Evolutionary conservation across 2,329 filamentous ascomycete genomes (phyloP).

Genomic region (Paracorniculantispora psalliotae): DNA sequence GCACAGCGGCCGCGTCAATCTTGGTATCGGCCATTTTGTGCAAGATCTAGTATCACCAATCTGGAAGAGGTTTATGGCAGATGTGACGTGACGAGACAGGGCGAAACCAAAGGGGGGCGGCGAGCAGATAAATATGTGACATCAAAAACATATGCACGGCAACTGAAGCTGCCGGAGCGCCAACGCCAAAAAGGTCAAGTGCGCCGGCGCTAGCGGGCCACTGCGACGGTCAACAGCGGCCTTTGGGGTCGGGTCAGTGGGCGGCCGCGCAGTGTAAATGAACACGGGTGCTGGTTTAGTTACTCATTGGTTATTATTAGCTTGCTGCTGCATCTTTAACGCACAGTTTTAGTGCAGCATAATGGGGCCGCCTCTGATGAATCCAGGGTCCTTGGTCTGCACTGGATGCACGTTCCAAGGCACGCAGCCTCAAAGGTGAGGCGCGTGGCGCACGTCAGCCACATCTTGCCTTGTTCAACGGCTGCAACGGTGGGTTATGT

Average conservation of each 20-base stretch:
- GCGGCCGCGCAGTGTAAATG: too few relatives aligned
- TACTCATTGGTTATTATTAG: too few relatives aligned
- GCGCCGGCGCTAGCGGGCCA: neutral
- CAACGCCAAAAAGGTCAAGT: constrained; percentile 10
- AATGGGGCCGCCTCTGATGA: too few relatives aligned
- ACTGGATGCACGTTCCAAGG: neutral
- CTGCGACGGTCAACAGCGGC: too few relatives aligned
- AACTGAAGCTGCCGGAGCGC: constrained; percentile 3
- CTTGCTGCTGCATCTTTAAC: too few relatives aligned
- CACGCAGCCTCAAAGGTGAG: neutral
- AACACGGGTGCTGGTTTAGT: too few relatives aligned
- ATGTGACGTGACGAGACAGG: neutral
- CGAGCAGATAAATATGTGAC: neutral
- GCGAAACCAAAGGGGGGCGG: neutral
- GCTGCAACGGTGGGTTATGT: neutral
- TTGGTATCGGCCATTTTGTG: constrained; percentile 5
- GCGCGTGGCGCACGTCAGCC: neutral
- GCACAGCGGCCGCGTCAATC: neutral
- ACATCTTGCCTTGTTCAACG: neutral
- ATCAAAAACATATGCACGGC: neutral
- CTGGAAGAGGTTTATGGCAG: neutral
- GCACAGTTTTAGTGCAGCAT: too few relatives aligned
- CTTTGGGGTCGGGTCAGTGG: too few relatives aligned
- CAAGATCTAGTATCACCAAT: neutral
- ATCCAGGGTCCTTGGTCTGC: too few relatives aligned